A percentile compares a stretch with the other conserved stretches of the same genome.
Conservation (phyloP, 371 early-diverging fungal species). For the Choanephora cucurbitarum region DNA sequence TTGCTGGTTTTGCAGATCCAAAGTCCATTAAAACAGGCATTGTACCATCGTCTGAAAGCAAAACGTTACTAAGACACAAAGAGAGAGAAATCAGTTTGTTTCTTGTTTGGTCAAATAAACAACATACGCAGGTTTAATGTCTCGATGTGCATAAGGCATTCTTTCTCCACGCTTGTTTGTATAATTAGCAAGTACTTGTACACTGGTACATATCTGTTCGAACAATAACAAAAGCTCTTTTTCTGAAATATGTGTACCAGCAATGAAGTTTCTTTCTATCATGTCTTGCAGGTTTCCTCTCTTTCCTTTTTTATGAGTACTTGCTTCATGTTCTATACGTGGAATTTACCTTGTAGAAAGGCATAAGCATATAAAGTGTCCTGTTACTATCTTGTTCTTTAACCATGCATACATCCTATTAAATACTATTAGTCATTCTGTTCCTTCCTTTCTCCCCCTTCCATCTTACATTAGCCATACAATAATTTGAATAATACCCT, state of each 20-base stretch:
- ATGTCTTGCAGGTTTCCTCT: conserved; percentile 69
- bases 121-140: conserved; percentile 79
- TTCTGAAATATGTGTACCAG: conserved; percentile 58
- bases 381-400: conserved; percentile 62
- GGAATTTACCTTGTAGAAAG: conserved; percentile 59
- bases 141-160: conserved; percentile 74
- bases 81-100: no score
- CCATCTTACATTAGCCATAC: conserved; percentile 51
- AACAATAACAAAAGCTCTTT: conserved; percentile 61
- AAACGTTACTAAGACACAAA: conserved; percentile 52
- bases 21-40: conserved; percentile 82
- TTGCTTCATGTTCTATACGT: not conserved
- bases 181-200: conserved; percentile 61
- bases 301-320: no score
- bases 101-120: no score
- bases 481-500: conserved; percentile 69
- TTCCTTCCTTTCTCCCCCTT: no score
- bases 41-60: conserved; percentile 66
- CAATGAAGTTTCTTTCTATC: conserved; percentile 41
- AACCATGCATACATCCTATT: conserved; percentile 65
- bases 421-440: no score
- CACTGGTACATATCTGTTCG: conserved; percentile 60
- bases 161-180: conserved; percentile 42
- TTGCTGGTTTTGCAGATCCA: conserved; percentile 68
- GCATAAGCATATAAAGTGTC: conserved; percentile 67